Base-by-base conservation (phyloP, 371 early-diverging fungal genomes). In the Polyrhizophydium stewartii region DNA sequence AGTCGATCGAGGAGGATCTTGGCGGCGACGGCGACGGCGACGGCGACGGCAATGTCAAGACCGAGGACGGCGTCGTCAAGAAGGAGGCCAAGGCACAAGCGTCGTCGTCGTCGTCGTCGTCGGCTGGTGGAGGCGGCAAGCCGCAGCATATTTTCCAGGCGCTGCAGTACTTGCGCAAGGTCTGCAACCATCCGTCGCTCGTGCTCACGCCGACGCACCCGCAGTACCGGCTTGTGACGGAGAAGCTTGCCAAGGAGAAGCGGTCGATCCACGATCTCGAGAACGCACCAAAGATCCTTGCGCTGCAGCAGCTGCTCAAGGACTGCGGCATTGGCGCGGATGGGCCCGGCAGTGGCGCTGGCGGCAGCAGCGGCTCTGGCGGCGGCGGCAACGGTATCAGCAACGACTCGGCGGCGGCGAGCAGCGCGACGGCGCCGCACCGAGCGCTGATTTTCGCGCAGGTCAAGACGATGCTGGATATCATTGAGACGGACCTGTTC, bases 381-480 rank as follows among this genome's bases (percentile, higher is more conserved):
- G 94, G 94, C 50, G 93, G 94, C 63, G 93, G 93, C 3, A 80
- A 27, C 46, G 64, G 55, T 19, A 49, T 2, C 41, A 63, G 31
- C 43, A n/a, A n/a, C 83, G 71, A 79, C 81, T 0, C 63, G 0
- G 57, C 43, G 41, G 69, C 49, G 0, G 57, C 56, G 13, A 70
- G 55, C 2, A 60, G 62, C 2, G 67, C 90, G 1, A 89, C 90
- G 19, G 86, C 90, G 43, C 90, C 85, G 56, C 98, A 97, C 72
- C 91, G 99, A 19, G 96, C 94, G 9, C 78, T 99, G 19, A 92
- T 99, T 27, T 99, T 99, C 70, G 96, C 93, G 70, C 99, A 99
- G 71, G 86, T 92, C 40, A 94, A 93, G 61, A 87, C 89, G 31
- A 99, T 97, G 92, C 83, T 99, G 51, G 98, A 97, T 71, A 87